These are phyloP conservation scores for Trypanosoma grayi DNA, from an alignment of 208 protist species.

Conservation along the genomic window DNA sequence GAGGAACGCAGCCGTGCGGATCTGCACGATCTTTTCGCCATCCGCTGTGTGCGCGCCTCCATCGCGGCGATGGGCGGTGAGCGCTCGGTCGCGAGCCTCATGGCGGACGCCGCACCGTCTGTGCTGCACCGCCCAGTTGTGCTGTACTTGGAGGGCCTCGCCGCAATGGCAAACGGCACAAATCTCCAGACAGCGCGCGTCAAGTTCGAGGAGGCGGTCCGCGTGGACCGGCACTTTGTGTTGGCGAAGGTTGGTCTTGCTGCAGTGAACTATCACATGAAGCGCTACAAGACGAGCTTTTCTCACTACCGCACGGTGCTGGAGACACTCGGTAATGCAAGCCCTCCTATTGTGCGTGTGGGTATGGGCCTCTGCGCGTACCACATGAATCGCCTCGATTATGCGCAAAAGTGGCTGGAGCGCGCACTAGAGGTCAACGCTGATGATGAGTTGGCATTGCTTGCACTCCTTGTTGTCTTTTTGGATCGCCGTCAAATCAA, in stretches of 20 bases:
- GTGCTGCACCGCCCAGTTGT: constrained; percentile 33
- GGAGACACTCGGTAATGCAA: constrained; percentile 51
- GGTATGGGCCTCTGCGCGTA: constrained; percentile 84
- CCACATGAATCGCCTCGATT: constrained; percentile 39
- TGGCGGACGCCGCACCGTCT: constrained; percentile 20
- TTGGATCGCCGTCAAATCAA: constrained; percentile 59
- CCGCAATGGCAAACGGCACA: constrained; percentile 51
- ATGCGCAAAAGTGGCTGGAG: constrained; percentile 64
- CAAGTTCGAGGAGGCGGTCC: constrained; percentile 61
- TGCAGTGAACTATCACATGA: constrained; percentile 57
- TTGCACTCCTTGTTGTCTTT: constrained; percentile 71
- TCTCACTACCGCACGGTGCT: constrained; percentile 67
- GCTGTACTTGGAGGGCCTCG: constrained; percentile 71
- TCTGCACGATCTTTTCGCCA: constrained; percentile 47
- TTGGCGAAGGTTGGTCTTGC: constrained; percentile 73
- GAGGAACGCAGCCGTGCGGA: constrained; percentile 19
- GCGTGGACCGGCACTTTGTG: constrained; percentile 48
- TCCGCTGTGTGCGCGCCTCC: constrained; percentile 71
- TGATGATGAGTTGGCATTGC: constrained; percentile 74
- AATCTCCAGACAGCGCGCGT: constrained; percentile 50
- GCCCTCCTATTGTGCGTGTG: constrained; percentile 72
- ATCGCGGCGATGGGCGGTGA: constrained; percentile 78
- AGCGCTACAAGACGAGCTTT: constrained; percentile 72
- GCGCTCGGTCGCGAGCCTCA: constrained; percentile 21
- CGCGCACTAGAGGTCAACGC: constrained; percentile 56